These are phyloP conservation scores for Suillus tomentosus DNA, from an alignment of 768 basidiomycete genomes.

Conservation along the genomic window DNA sequence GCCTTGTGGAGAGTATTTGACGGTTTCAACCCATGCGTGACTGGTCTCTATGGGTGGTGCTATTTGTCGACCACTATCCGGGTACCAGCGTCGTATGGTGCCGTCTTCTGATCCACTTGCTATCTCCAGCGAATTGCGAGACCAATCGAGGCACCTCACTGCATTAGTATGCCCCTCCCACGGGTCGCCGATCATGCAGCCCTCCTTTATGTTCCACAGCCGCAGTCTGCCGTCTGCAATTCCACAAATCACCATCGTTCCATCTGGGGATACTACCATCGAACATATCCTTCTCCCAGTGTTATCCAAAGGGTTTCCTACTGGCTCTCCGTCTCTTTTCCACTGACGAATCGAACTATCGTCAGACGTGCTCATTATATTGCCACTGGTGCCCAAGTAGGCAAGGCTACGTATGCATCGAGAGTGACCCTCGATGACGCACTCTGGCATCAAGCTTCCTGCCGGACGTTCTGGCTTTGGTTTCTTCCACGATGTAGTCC, in stretches of 20 bases:
- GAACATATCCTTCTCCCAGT: rapidly evolving
- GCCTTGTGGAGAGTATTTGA: background rate
- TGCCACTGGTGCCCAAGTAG: background rate
- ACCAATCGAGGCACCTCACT: constrained; percentile 14
- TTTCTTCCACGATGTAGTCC: background rate
- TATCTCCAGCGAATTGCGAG: constrained; percentile 13
- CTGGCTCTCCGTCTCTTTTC: background rate
- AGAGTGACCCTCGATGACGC: background rate
- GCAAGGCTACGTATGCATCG: background rate
- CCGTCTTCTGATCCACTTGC: constrained; percentile 13
- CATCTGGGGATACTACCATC: background rate
- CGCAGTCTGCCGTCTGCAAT: background rate
- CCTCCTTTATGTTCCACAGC: background rate
- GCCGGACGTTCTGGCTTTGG: background rate
- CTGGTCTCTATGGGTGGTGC: background rate
- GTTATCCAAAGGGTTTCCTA: background rate
- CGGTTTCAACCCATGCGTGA: background rate
- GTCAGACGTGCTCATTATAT: background rate
- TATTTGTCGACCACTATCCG: background rate
- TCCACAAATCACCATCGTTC: background rate
- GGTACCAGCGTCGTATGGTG: constrained; percentile 17
- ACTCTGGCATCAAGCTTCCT: background rate
- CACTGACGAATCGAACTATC: background rate
- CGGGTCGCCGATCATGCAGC: background rate
- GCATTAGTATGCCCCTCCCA: background rate